Evolutionary conservation across 108 stramenopile genomes (phyloP).

Genomic region (Craspedostauros australis): DNA sequence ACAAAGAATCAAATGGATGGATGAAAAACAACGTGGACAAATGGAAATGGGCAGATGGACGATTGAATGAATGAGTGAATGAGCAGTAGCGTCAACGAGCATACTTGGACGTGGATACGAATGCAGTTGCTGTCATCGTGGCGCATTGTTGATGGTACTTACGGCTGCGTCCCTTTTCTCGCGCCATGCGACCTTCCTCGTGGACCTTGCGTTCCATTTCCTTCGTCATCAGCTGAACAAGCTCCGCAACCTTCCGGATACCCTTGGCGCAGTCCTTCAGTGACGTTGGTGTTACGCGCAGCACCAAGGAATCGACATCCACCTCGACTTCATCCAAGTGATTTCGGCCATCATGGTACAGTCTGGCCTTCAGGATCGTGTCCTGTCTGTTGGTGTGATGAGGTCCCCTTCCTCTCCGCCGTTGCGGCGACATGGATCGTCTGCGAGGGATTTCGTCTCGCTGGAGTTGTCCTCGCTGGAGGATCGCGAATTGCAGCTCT

Average conservation of each 20-base stretch:
- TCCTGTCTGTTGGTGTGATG: not conserved
- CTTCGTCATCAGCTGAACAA: conserved; percentile 46
- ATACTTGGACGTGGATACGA: no score
- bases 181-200: conserved; percentile 58
- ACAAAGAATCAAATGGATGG: no score
- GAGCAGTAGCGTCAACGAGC: no score
- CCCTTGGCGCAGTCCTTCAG: conserved; percentile 64
- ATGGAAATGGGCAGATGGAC: no score
- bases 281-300: conserved; percentile 62
- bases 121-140: no score
- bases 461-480: conserved; percentile 9
- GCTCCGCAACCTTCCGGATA: conserved; percentile 44
- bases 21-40: no score
- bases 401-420: conserved; percentile 1
- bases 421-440: not conserved
- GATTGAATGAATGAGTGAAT: no score
- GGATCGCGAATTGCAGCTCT: conserved; percentile 30
- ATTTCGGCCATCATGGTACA: conserved; percentile 51
- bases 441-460: no score
- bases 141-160: no score
- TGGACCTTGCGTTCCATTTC: conserved; percentile 81
- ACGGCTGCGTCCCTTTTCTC: conserved; percentile 26
- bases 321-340: conserved; percentile 72
- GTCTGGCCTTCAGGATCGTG: conserved; percentile 17
- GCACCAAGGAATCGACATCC: conserved; percentile 44